Conservation (phyloP, 2,329 filamentous ascomycete genomes). For the Colletotrichum sp. region DNA sequence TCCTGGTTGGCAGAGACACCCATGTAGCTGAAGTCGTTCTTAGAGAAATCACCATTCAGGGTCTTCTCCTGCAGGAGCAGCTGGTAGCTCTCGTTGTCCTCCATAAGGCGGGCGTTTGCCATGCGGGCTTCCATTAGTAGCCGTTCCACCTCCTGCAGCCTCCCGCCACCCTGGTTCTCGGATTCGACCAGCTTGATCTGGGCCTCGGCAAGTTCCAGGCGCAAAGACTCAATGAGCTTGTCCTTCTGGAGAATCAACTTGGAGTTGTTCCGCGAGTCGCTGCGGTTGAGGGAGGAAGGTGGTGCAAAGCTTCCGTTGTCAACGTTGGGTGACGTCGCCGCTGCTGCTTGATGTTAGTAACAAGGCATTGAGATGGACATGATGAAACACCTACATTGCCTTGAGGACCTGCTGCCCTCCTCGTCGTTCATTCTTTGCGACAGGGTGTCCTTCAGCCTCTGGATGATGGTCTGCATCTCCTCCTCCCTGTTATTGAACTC, state of each 20-base stretch:
- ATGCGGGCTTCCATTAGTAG: conserved; percentile 90
- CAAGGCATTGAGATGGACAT: not conserved
- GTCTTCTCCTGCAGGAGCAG: conserved; percentile 94
- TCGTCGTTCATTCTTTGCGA: conserved; percentile 72
- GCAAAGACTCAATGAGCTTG: conserved; percentile 90
- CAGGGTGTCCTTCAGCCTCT: conserved; percentile 88
- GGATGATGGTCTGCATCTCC: conserved; percentile 88
- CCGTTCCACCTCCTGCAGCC: conserved; percentile 88
- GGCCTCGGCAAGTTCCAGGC: conserved; percentile 90
- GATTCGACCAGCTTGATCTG: conserved; percentile 96
- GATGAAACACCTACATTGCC: conserved; percentile 56
- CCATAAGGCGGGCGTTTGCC: conserved; percentile 94
- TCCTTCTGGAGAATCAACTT: conserved; percentile 94
- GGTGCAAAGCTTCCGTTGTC: conserved; percentile 85
- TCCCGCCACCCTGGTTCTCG: conserved; percentile 89
- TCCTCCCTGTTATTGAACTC: conserved; percentile 84
- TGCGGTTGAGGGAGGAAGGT: conserved; percentile 81
- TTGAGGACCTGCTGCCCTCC: conserved; percentile 62
- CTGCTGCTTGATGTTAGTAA: not conserved
- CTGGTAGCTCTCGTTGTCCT: conserved; percentile 98
- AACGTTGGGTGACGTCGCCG: conserved; percentile 65
- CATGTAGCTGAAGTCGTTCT: conserved; percentile 79
- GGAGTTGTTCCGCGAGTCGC: conserved; percentile 87
- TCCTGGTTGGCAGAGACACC: conserved; percentile 64
- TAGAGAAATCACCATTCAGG: conserved; percentile 89